Conservation (phyloP, 1,139 yeast genomes). For the Arxiozyma telluris region DNA sequence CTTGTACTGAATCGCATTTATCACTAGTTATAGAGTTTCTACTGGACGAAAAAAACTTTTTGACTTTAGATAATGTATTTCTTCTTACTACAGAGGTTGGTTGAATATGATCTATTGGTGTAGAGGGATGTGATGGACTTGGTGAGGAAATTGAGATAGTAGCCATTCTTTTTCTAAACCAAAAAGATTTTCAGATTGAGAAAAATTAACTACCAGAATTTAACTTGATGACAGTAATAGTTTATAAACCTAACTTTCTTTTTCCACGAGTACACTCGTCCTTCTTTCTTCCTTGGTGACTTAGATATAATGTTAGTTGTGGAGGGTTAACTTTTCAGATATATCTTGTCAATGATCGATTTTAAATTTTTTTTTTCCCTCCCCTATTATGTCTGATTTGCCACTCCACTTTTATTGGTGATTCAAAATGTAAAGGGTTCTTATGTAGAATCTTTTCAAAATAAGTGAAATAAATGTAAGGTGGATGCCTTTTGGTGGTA, state of each 20-base stretch:
- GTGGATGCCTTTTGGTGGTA: neutral
- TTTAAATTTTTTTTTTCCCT: too few species aligned
- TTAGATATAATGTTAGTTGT: too few species aligned
- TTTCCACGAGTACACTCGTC: neutral
- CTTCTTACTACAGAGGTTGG: constrained; percentile 3
- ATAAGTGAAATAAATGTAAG: neutral
- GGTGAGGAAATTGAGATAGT: neutral
- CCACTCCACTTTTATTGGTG: neutral
- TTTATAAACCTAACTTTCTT: too few species aligned
- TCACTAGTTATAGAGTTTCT: neutral
- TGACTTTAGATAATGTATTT: constrained; percentile 9
- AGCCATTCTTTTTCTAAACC: neutral
- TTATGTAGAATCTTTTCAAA: too few species aligned
- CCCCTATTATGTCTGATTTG: neutral
- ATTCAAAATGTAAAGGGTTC: neutral
- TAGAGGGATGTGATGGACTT: neutral
- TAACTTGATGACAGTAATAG: too few species aligned
- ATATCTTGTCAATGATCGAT: too few species aligned
- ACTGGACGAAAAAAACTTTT: constrained; percentile 7
- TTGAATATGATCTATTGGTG: neutral
- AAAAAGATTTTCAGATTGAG: too few species aligned
- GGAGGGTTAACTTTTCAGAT: too few species aligned
- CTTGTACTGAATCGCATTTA: neutral
- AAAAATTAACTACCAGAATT: too few species aligned
- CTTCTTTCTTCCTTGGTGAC: neutral